Evolutionary conservation across 129 eudicot genomes (phyloP), one percentile per base, ranked within the genome.

Genomic region (Flaveria brownii): DNA sequence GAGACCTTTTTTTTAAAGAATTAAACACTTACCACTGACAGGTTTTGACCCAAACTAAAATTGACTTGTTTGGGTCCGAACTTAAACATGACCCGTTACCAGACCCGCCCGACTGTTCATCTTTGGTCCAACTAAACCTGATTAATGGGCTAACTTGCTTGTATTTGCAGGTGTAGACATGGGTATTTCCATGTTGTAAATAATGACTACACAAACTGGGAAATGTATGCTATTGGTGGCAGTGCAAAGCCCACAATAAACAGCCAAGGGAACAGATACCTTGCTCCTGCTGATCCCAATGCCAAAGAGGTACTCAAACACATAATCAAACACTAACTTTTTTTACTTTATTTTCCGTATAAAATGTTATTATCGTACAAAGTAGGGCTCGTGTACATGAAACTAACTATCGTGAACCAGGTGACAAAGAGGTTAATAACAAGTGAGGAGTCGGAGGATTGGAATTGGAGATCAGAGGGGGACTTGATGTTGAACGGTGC

Each of bases 221-320:
- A 54, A 54, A 54, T 54, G 61, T 54, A 54, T 54, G 61, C 61
- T 7, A 54, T 54, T 54, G 61, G 61, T 54, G 61, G 61, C 11
- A 54, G 61, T 54, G 61, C 61, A 54, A 54, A 54, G 11, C 61
- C 61, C 61, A 54, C 61, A 54, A 54, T 54, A 22, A 54, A 54
- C 25, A 54, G 61, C 61, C 61, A 54, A 54, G 61, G 61, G n/a
- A 54, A 54, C 10, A 54, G 61, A 54, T 54, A n/a, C 61, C 61
- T 54, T 54, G 61, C 61, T 54, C 61, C 61, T 54, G 61, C 18
- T 54, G 61, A 54, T 23, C 23, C 61, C 23, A 54, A 54, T 54
- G 61, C 61, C 61, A 54, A 54, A 54, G 25, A 54, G 61, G 61
- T 54, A 54, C 2, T 0, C 41, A 36, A 36, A 36, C 41, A 36